Percentiles rank a stretch among this genome's conserved stretches.
These are phyloP conservation scores for Leccinum ochraceum DNA, from an alignment of 768 basidiomycete species.

Conservation along the genomic window DNA sequence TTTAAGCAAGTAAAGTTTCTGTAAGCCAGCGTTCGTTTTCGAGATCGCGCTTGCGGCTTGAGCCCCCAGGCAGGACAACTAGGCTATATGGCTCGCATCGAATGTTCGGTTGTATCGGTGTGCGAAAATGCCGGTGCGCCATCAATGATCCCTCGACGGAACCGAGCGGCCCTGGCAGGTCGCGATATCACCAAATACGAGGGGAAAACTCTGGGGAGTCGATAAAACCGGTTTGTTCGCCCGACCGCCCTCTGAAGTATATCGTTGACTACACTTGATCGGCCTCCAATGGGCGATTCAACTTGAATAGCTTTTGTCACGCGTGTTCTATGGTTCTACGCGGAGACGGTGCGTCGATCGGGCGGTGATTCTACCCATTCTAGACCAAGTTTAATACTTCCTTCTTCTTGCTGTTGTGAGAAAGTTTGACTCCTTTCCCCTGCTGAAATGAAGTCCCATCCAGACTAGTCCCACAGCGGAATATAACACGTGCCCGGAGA, in stretches of 20 bases:
- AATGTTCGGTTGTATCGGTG: not conserved
- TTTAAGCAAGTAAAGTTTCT: not conserved
- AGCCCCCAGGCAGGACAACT: not conserved
- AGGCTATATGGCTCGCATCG: not conserved
- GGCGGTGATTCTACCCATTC: not conserved
- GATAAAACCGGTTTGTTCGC: not conserved
- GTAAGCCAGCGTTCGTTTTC: not conserved
- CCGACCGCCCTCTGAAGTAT: not conserved
- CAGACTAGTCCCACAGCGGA: slow-evolving; percentile 7
- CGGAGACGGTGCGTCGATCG: not conserved
- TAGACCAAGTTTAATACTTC: not conserved
- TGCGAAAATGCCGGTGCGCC: not conserved
- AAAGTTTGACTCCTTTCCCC: slow-evolving; percentile 17
- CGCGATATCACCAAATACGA: not conserved
- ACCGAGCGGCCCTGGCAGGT: not conserved
- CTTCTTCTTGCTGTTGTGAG: not conserved
- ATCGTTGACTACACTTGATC: not conserved
- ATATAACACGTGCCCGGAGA: slow-evolving; percentile 20
- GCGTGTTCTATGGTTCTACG: not conserved
- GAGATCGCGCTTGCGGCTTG: not conserved
- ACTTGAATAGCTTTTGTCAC: not conserved
- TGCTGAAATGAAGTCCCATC: not conserved
- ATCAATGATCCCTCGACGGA: not conserved
- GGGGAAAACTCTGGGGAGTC: not conserved
- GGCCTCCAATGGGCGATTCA: not conserved